phyloP scores from a whole-genome alignment of 1,139 yeast genomes.

The Candida sp. region DNA sequence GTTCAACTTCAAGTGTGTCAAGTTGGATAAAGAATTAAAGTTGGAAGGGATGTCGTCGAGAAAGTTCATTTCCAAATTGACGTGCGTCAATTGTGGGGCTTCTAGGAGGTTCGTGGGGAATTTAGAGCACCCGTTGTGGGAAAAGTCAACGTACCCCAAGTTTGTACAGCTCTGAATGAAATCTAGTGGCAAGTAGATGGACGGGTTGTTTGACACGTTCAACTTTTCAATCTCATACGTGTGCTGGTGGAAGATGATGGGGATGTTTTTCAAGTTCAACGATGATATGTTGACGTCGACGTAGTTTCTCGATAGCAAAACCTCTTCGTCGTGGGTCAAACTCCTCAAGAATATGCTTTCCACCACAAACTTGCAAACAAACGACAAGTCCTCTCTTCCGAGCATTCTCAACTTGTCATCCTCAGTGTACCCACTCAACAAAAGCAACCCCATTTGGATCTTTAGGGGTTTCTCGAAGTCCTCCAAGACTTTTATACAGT shows the following conservation, averaged over 20 bases:
- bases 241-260: conserved; percentile 80
- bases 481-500: conserved; percentile 73
- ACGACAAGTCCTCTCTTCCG: conserved; percentile 89
- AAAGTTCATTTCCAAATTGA: conserved; percentile 82
- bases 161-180: conserved; percentile 85
- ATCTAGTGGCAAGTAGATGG: conserved; percentile 82
- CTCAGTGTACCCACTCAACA: conserved; percentile 81
- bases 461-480: conserved; percentile 78
- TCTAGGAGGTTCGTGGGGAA: conserved; percentile 78
- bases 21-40: conserved; percentile 54
- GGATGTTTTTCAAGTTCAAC: conserved; percentile 82
- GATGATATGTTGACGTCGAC: conserved; percentile 78
- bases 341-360: conserved; percentile 74
- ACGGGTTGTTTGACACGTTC: conserved; percentile 88
- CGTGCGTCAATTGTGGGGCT: conserved; percentile 67
- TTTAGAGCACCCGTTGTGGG: conserved; percentile 72
- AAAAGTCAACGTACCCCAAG: conserved; percentile 67
- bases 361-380: conserved; percentile 82
- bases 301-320: conserved; percentile 64
- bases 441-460: conserved; percentile 74
- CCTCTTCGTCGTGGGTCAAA: conserved; percentile 70
- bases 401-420: conserved; percentile 76
- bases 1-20: conserved; percentile 64
- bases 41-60: conserved; percentile 65
- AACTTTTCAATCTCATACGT: conserved; percentile 82